Percentiles rank a stretch among this genome's conserved stretches.
phyloP scores from a whole-genome alignment of 2,329 filamentous ascomycete species.

The Trichoderma atroviride region DNA sequence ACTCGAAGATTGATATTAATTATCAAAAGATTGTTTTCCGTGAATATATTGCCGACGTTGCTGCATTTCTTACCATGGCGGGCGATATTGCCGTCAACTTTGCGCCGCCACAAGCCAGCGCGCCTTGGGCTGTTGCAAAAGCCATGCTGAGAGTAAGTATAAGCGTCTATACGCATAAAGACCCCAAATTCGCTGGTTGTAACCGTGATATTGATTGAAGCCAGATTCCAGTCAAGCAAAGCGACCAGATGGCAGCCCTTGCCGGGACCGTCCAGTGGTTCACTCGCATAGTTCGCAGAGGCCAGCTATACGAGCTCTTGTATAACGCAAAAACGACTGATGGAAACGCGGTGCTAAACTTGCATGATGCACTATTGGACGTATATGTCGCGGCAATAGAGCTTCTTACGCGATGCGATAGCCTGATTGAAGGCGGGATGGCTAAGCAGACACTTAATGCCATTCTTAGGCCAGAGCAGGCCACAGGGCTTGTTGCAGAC shows the following conservation, averaged over 20 bases:
- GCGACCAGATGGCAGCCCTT: constrained; percentile 19
- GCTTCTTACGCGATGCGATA: constrained; percentile 11
- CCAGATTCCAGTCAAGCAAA: constrained; percentile 16
- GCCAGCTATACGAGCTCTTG: constrained; percentile 9
- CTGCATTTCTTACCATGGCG: constrained; percentile 10
- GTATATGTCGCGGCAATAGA: constrained; percentile 22
- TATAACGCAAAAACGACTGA: not conserved
- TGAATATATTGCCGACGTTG: constrained; percentile 4
- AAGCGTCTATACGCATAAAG: not conserved
- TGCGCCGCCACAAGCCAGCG: constrained; percentile 12
- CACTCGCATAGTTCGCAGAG: constrained; percentile 10
- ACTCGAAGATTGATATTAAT: not conserved
- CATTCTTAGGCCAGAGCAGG: constrained; percentile 1
- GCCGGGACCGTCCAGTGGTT: constrained; percentile 14
- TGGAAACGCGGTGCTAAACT: not conserved
- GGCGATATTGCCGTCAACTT: constrained; percentile 14
- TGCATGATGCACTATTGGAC: constrained; percentile 1
- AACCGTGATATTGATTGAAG: not conserved
- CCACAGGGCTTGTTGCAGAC: not conserved
- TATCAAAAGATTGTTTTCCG: constrained; percentile 7
- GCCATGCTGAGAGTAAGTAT: constrained; percentile 14
- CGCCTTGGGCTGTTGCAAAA: constrained; percentile 20
- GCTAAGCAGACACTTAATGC: not conserved
- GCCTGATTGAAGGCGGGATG: not conserved
- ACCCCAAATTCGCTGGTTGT: not conserved